Conservation (phyloP, 2,329 filamentous ascomycete genomes). For the Penicillium sp. region DNA sequence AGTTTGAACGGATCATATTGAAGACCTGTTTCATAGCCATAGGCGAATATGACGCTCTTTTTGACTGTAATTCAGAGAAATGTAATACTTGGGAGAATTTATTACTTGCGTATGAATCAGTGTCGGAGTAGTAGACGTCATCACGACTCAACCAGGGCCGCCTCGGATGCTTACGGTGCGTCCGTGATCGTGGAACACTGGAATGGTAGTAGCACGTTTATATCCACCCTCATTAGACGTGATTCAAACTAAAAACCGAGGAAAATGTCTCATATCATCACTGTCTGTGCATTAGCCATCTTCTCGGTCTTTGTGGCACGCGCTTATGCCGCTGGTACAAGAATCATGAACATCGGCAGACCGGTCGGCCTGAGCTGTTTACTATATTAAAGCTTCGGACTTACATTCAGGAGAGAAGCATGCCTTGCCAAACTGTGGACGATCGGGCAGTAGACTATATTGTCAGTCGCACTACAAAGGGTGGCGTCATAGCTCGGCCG, state of each 20-base stretch:
- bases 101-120: background rate
- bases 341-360: slow-evolving; percentile 55
- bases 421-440: slow-evolving; percentile 56
- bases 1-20: background rate
- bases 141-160: slow-evolving; percentile 12
- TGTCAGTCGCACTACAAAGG: slow-evolving; percentile 58
- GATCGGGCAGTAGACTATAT: slow-evolving; percentile 58
- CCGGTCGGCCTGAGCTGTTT: slow-evolving; percentile 61
- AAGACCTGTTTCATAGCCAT: background rate
- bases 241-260: background rate
- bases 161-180: slow-evolving; percentile 31
- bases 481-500: slow-evolving; percentile 40
- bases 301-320: slow-evolving; percentile 47
- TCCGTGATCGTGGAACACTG: slow-evolving; percentile 33
- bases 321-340: slow-evolving; percentile 51
- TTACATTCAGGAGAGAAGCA: slow-evolving; percentile 52
- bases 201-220: slow-evolving; percentile 33
- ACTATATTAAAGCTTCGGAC: slow-evolving; percentile 65
- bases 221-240: slow-evolving; percentile 16
- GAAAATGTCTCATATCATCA: slow-evolving; percentile 40
- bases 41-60: background rate
- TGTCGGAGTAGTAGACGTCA: slow-evolving; percentile 5
- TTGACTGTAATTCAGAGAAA: background rate
- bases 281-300: slow-evolving; percentile 54
- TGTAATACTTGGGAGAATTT: background rate